These are phyloP conservation scores for Penicillium lagena DNA, from an alignment of 495 filamentous ascomycete species.

Conservation along the genomic window DNA sequence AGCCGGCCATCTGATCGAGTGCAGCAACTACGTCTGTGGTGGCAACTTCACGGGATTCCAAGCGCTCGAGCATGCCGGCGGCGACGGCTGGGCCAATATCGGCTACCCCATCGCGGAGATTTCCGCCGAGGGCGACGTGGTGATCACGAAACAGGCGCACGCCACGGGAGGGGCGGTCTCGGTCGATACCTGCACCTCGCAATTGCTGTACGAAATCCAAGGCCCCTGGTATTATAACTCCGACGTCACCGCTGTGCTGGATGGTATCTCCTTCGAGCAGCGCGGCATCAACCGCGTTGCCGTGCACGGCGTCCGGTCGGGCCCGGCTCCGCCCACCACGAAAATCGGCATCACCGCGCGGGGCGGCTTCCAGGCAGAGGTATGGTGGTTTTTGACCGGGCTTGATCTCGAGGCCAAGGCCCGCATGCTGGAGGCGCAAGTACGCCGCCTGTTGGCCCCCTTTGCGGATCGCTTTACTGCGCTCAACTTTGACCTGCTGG, in stretches of 20 bases:
- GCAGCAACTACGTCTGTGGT: slow-evolving; percentile 48
- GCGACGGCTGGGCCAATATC: slow-evolving; percentile 39
- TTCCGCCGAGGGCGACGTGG: slow-evolving; percentile 34
- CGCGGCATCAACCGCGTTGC: slow-evolving; percentile 29
- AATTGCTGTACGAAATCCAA: slow-evolving; percentile 56
- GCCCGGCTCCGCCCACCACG: slow-evolving; percentile 45
- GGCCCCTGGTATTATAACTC: slow-evolving; percentile 52
- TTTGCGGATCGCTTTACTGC: slow-evolving; percentile 15
- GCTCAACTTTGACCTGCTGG: slow-evolving; percentile 29
- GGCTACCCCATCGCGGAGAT: slow-evolving; percentile 57
- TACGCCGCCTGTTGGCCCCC: slow-evolving; percentile 14
- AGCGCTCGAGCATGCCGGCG: slow-evolving; percentile 20
- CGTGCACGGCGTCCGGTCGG: slow-evolving; percentile 20
- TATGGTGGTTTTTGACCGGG: slow-evolving; percentile 33
- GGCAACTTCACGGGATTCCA: slow-evolving; percentile 56
- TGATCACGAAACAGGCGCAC: slow-evolving; percentile 38
- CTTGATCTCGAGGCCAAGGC: slow-evolving; percentile 42
- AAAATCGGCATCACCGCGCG: slow-evolving; percentile 48
- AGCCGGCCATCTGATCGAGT: slow-evolving; percentile 52
- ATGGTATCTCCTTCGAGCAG: slow-evolving; percentile 41
- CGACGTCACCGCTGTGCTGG: slow-evolving; percentile 49
- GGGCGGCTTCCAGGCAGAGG: slow-evolving; percentile 43
- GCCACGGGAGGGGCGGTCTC: slow-evolving; percentile 30
- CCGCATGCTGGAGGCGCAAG: slow-evolving; percentile 33
- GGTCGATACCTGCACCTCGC: slow-evolving; percentile 46